These are phyloP conservation scores for Leptographium lundbergii DNA, from an alignment of 2,329 filamentous ascomycete species.

Conservation along the genomic window DNA sequence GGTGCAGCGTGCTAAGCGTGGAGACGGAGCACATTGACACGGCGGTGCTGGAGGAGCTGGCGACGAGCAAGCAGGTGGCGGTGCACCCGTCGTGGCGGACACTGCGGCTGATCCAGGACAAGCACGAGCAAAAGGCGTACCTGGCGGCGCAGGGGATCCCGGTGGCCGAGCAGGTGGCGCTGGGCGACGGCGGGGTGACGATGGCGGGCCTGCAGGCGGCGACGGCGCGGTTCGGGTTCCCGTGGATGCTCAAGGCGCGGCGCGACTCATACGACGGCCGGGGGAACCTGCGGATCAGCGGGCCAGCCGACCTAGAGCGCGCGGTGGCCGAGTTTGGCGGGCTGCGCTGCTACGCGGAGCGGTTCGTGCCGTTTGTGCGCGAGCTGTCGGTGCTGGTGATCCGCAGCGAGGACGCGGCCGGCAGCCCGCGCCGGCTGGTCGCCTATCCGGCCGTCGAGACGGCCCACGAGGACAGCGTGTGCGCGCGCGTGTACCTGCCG, in stretches of 20 bases:
- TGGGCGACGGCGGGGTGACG: constrained; percentile 38
- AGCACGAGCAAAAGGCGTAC: constrained; percentile 80
- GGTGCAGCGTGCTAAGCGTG: constrained; percentile 73
- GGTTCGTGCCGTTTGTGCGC: constrained; percentile 73
- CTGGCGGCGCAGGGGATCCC: constrained; percentile 55
- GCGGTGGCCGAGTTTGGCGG: constrained; percentile 58
- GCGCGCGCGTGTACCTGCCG: constrained; percentile 70
- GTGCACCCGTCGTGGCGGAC: constrained; percentile 79
- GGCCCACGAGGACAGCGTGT: constrained; percentile 88
- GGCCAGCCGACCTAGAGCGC: constrained; percentile 36
- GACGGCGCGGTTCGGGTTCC: constrained; percentile 57
- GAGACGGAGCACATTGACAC: constrained; percentile 95
- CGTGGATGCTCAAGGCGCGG: constrained; percentile 84
- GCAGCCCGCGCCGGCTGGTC: constrained; percentile 36
- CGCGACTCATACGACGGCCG: constrained; percentile 90
- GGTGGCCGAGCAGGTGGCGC: constrained; percentile 56
- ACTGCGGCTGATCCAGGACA: constrained; percentile 83
- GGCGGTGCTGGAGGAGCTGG: constrained; percentile 75
- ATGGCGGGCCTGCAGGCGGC: constrained; percentile 51
- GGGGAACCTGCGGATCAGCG: constrained; percentile 43
- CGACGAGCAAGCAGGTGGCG: constrained; percentile 34
- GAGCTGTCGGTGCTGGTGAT: constrained; percentile 94
- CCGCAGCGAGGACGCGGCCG: constrained; percentile 60
- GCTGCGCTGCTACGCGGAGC: constrained; percentile 73
- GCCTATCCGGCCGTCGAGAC: constrained; percentile 90